Percentiles rank a stretch among this genome's conserved stretches.
Conservation (phyloP, 1,139 yeast genomes). For the Saccharomyces hybrid region DNA sequence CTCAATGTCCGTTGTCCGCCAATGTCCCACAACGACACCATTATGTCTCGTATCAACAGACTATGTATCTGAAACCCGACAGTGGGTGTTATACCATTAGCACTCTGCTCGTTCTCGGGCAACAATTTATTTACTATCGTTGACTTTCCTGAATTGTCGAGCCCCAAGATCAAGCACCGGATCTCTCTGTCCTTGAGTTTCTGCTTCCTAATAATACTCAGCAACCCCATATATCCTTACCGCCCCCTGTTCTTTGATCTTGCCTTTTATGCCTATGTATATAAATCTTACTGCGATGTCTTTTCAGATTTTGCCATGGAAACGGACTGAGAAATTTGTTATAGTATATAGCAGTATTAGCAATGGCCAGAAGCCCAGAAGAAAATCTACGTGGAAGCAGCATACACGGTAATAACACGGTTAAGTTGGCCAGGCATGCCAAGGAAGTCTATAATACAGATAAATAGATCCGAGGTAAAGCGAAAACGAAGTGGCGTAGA, state of each 20-base stretch:
- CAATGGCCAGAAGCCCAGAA: background rate
- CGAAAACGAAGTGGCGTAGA: slow-evolving; percentile 5
- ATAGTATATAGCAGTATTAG: background rate
- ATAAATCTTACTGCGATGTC: background rate
- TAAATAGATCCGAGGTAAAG: slow-evolving; percentile 10
- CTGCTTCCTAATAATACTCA: slow-evolving; percentile 75
- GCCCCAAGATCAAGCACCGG: slow-evolving; percentile 66
- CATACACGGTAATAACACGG: background rate
- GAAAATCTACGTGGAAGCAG: background rate
- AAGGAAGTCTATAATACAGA: slow-evolving; percentile 14
- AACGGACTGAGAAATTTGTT: background rate
- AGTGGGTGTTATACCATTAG: slow-evolving; percentile 44
- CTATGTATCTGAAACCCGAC: slow-evolving; percentile 57
- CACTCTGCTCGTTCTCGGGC: slow-evolving; percentile 34
- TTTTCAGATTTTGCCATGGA: background rate
- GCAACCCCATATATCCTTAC: slow-evolving; percentile 59
- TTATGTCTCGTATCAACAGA: slow-evolving; percentile 33
- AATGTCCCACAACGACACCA: slow-evolving; percentile 63
- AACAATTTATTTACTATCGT: slow-evolving; percentile 55
- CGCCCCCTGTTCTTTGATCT: background rate
- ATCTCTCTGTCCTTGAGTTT: slow-evolving; percentile 72
- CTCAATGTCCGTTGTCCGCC: slow-evolving; percentile 80
- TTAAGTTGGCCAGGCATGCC: slow-evolving; percentile 6
- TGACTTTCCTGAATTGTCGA: slow-evolving; percentile 88
- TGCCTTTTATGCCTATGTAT: background rate